These are phyloP conservation scores for Carallia pectinifolia DNA, from an alignment of 345 rosid species.

Conservation along the genomic window DNA sequence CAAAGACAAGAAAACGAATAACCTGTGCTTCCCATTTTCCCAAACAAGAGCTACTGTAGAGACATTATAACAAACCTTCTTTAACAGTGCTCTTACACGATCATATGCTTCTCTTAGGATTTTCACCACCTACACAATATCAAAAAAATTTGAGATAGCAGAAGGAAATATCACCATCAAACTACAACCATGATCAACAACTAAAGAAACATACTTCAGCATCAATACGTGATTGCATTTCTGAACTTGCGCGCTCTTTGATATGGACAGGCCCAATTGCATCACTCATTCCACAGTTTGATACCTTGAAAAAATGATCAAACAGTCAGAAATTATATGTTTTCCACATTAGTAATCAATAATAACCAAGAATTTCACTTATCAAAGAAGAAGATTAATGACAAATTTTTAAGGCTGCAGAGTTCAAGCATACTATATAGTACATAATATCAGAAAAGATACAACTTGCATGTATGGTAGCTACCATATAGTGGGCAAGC, in stretches of 20 bases:
- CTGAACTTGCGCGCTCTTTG: constrained; percentile 91
- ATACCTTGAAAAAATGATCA: constrained; percentile 45
- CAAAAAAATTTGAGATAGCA: constrained; percentile 12
- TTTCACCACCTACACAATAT: constrained; percentile 66
- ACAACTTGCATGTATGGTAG: not conserved
- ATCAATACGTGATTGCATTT: constrained; percentile 93
- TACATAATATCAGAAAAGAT: not conserved
- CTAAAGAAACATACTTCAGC: constrained; percentile 64
- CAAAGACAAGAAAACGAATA: not conserved
- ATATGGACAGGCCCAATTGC: constrained; percentile 88
- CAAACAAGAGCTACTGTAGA: not conserved
- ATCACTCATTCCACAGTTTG: constrained; percentile 94
- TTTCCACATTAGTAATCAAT: not conserved
- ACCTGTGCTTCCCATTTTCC: not conserved
- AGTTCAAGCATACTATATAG: not conserved
- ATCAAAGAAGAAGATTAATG: no score
- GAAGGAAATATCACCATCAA: not conserved
- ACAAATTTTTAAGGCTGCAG: no score
- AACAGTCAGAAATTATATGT: not conserved
- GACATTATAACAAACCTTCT: constrained; percentile 51
- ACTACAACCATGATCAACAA: not conserved
- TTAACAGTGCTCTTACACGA: constrained; percentile 78
- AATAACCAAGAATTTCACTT: no score
- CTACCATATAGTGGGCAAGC: constrained; percentile 95
- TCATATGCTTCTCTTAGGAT: constrained; percentile 94